phyloP scores from a whole-genome alignment of 176 grass and related monocot genomes.

The Eremochloa ophiuroides region DNA sequence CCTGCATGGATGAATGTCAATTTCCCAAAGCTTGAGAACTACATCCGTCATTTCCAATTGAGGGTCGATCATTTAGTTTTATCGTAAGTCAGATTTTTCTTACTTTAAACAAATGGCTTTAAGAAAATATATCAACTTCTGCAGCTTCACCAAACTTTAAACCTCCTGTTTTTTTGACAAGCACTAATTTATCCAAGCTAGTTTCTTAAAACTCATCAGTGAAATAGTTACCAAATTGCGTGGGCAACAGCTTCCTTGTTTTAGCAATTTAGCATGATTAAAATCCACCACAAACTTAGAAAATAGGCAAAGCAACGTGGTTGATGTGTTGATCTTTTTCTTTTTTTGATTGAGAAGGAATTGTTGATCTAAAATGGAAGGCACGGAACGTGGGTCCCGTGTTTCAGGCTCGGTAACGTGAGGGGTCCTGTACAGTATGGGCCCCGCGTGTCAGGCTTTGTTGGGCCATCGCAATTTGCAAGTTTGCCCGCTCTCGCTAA shows the following conservation, averaged over 20 bases:
- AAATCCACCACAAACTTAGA: neutral
- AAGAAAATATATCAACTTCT: too few relatives aligned
- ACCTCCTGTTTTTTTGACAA: too few relatives aligned
- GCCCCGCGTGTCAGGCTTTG: neutral
- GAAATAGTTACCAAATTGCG: neutral
- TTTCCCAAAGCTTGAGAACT: too few relatives aligned
- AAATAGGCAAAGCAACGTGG: constrained; percentile 13
- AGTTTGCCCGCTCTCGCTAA: neutral
- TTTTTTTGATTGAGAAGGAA: neutral
- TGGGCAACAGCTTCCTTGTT: neutral
- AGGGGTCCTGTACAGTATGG: neutral
- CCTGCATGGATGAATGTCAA: too few relatives aligned
- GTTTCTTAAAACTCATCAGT: neutral
- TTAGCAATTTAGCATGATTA: neutral
- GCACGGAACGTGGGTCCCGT: neutral
- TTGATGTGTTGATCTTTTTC: neutral
- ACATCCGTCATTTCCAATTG: too few relatives aligned
- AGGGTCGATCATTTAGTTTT: too few relatives aligned
- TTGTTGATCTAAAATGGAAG: neutral
- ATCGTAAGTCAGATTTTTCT: too few relatives aligned
- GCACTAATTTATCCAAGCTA: too few relatives aligned
- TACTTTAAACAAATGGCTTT: too few relatives aligned
- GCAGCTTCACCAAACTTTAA: too few relatives aligned
- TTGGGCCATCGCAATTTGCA: neutral
- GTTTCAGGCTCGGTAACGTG: neutral